Evolutionary conservation across 2,329 filamentous ascomycete species (phyloP), one percentile per base, ranked within the genome.

Genomic region (Laburnicola sp.): DNA sequence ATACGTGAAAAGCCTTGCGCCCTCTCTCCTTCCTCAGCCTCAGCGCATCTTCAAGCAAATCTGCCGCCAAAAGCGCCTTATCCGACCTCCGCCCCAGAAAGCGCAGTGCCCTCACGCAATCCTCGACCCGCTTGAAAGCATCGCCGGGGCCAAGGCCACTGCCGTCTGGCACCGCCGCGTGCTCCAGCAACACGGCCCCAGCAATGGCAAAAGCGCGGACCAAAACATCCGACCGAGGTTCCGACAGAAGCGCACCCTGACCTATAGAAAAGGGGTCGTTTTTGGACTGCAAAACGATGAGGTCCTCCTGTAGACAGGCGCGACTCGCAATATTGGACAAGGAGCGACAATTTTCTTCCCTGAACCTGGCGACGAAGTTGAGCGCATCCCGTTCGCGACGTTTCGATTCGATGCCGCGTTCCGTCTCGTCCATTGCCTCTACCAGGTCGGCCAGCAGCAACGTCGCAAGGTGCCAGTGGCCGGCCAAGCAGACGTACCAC

Each of bases 141-240:
- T 70, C 65, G 27, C 66, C 58, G 16, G 54, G 51, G 34, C 57
- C 23, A 7, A 39, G 25, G 28, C 36, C 25, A 22, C 53, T 45
- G 16, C 58, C 50, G 2, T 27, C 32, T 3, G 53, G 39, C 34
- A 56, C 54, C 3, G 60, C 51, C 7, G 73, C 69, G 21, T 64
- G 63, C 6, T 75, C 69, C 4, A 83, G 65, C 11, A 75, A 59
- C 3, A 76, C 61, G 16, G 68, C 67, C 6, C 68, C 76, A 0
- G 80, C 78, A 59, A 76, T 80, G 23, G 78, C 74, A 51, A 84
- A 84, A 0, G 76, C 76, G 25, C 80, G 73, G 37, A 83, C 78
- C 26, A 84, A 66, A 2, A 84, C 76, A 34, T 78, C 77, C 1
- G 81, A 83, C 82, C 82, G 85, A 2, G 82, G 82, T 56, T 85